Base-by-base conservation (phyloP, 441 rosid genomes). In the Dalechampia spathulata region DNA sequence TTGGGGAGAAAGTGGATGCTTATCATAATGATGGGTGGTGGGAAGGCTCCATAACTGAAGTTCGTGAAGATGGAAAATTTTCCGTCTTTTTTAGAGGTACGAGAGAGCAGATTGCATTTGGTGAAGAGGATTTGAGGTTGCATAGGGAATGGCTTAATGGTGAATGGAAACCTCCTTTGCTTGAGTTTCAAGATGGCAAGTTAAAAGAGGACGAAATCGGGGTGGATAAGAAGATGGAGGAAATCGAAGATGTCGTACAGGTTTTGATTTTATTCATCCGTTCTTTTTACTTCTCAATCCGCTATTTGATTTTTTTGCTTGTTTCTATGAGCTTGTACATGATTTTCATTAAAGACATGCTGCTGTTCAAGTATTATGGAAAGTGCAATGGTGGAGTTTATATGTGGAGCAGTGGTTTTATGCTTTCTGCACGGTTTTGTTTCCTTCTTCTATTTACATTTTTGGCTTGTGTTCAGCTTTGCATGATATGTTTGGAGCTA, bases 21-120 rank as follows among this genome's bases (percentile, higher is more conserved):
- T 78, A 20, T 54, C 51, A 74, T 57, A 75, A 72, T 37, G 96
- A 85, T 12, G 98, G 95, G 21, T 91, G 98, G 94, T 83, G 96
- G 98, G 96, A 87, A 64, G 98, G 98, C 4, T 70, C 36, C 19
- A 79, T 87, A n/a, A 79, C 89, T 14, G 76, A 76, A 65, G 88
- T 71, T 49, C 23, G 71, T 3, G 78, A 62, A 15, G 70, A 77
- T 45, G 90, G 83, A 13, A 80, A 48, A 55, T 85, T 79, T 55
- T 64, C 64, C 41, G 92, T 87, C 58, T 82, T 62, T 78, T 90
- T 87, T 44, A 72, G 78, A 70, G 43, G 63, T 45, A 64, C 81
- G 3, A 64, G 67, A 52, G 95, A 90, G 62, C 83, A 80, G 74
- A 64, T 78, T 61, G 71, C 46, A 60, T 83, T 82, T 70, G 40